phyloP scores from a whole-genome alignment of 371 early-diverging fungal species.

The Capniomyces stellatus region DNA sequence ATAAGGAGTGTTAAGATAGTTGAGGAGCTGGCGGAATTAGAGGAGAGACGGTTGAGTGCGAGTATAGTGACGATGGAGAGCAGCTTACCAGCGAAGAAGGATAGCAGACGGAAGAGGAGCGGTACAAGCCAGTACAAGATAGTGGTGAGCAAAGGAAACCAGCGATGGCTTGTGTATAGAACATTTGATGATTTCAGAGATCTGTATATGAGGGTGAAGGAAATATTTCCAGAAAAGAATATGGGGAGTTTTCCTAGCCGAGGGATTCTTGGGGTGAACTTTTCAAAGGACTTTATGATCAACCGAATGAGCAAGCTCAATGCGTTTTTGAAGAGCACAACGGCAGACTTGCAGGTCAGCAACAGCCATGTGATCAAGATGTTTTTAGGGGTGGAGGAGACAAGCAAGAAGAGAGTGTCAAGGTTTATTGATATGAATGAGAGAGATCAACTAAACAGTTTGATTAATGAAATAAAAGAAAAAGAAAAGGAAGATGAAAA shows the following conservation, averaged over 20 bases:
- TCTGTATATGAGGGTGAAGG: neutral
- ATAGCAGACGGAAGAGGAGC: neutral
- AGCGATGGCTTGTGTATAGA: neutral
- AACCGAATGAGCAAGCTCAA: neutral
- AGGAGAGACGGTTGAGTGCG: neutral
- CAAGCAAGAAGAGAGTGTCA: no score
- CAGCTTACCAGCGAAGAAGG: neutral
- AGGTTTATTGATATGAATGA: no score
- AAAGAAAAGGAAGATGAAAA: no score
- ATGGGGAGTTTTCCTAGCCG: neutral
- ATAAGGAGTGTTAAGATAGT: neutral
- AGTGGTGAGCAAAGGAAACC: neutral
- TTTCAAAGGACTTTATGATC: neutral
- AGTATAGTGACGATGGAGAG: neutral
- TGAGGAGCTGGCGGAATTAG: neutral
- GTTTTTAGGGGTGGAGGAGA: no score
- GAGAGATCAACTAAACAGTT: no score
- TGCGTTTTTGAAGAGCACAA: neutral
- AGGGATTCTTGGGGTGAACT: neutral
- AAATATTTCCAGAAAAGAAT: neutral
- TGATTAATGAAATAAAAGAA: no score
- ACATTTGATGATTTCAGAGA: neutral
- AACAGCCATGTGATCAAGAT: neutral
- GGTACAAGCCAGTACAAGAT: neutral
- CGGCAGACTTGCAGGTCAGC: neutral